Conservation (phyloP, 345 rosid genomes). For the Rhodamnia argentea region DNA sequence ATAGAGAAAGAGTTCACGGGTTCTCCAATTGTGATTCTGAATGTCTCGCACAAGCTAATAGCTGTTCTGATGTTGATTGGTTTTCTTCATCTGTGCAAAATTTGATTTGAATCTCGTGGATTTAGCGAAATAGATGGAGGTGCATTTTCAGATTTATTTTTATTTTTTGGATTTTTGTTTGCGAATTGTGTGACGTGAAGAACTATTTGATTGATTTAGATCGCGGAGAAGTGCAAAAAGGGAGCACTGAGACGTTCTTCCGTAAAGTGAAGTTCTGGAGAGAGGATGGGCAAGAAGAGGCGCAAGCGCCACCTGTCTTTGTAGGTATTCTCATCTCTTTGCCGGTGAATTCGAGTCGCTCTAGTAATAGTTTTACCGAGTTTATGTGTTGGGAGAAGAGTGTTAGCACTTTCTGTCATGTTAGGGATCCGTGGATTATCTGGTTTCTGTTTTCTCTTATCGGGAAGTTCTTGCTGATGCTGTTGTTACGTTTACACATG, state of each 20-base stretch:
- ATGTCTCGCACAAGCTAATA: neutral
- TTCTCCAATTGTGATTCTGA: neutral
- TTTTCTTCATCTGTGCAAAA: neutral
- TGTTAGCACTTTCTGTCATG: neutral
- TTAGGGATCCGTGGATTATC: neutral
- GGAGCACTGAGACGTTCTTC: slow-evolving; percentile 90
- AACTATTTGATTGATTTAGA: slow-evolving; percentile 23
- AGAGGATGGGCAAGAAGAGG: slow-evolving; percentile 89
- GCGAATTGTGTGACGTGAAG: neutral
- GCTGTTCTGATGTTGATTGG: neutral
- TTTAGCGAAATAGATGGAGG: neutral
- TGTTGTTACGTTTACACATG: neutral
- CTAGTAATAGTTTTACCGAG: neutral
- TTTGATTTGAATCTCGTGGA: neutral
- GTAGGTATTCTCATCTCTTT: slow-evolving; percentile 57
- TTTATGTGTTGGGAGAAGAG: neutral
- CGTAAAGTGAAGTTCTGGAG: slow-evolving; percentile 99
- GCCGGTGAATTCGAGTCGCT: neutral
- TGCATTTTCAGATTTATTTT: neutral
- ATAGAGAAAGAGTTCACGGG: neutral
- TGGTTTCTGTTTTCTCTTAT: too few species aligned
- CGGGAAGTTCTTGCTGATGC: neutral
- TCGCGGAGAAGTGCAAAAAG: slow-evolving; percentile 85
- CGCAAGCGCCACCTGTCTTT: slow-evolving; percentile 99
- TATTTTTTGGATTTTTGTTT: neutral